Conservation (phyloP, 768 basidiomycete genomes). For the Mrakia blollopis region DNA sequence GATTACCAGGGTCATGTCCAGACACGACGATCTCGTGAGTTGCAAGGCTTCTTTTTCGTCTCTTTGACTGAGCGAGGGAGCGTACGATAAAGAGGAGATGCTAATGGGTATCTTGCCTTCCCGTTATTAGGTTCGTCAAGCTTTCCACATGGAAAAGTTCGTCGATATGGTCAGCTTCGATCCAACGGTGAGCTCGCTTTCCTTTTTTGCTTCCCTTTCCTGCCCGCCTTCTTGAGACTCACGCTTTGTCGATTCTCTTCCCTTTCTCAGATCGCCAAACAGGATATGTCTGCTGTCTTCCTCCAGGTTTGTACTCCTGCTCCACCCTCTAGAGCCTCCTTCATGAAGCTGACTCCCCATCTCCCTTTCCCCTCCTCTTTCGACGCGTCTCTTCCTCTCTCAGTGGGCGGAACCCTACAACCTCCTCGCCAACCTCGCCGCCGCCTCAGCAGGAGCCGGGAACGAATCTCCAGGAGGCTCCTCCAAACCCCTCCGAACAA, state of each 20-base stretch:
- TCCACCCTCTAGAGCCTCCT: not conserved
- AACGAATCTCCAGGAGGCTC: not conserved
- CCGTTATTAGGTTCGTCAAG: conserved; percentile 63
- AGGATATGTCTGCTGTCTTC: conserved; percentile 2
- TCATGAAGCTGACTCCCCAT: not conserved
- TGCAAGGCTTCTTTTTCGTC: conserved; percentile 7
- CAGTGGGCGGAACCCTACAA: not conserved
- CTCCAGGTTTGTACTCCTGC: not conserved
- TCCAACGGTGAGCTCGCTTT: conserved; percentile 55
- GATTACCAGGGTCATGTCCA: conserved; percentile 46
- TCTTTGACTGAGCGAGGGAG: too few relatives aligned
- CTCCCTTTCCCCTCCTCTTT: not conserved
- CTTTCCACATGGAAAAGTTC: conserved; percentile 82
- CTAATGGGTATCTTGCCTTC: conserved; percentile 18
- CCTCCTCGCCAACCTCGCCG: conserved; percentile 13
- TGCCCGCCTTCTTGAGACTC: conserved; percentile 11
- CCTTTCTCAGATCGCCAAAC: not conserved
- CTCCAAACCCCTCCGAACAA: conserved; percentile 35
- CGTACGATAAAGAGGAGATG: not conserved
- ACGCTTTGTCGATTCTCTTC: not conserved
- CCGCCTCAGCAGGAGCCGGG: not conserved
- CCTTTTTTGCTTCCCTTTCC: not conserved
- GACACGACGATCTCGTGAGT: conserved; percentile 71
- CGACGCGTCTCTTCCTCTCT: not conserved
- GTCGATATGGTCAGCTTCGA: conserved; percentile 69